Percentiles rank a stretch among this genome's conserved stretches.
Conservation (phyloP, 768 basidiomycete species). For the Boletus vinaceobasis region DNA sequence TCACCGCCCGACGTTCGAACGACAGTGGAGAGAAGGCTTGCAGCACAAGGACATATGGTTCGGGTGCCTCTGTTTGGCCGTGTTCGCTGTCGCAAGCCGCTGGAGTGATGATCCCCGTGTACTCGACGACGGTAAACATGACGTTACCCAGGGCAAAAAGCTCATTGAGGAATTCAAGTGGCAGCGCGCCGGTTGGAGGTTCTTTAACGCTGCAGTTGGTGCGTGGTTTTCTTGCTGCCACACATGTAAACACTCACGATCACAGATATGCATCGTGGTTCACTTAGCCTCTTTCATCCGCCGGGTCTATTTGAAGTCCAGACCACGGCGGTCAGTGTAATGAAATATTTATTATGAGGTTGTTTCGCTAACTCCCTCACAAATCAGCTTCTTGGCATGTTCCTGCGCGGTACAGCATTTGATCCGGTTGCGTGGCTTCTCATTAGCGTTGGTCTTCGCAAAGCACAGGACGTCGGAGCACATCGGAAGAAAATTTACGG, state of each 20-base stretch:
- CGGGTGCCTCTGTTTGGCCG: constrained; percentile 51
- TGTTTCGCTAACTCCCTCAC: constrained; percentile 6
- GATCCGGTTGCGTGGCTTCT: constrained; percentile 54
- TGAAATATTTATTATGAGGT: background rate
- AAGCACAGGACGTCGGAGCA: constrained; percentile 73
- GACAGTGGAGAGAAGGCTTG: constrained; percentile 52
- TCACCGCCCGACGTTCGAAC: constrained; percentile 67
- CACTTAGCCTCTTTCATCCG: constrained; percentile 52
- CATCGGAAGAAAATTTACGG: constrained; percentile 63
- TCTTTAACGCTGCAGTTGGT: constrained; percentile 57
- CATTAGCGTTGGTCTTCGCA: constrained; percentile 52
- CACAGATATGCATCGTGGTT: constrained; percentile 49
- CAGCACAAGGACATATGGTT: constrained; percentile 60
- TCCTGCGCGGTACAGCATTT: constrained; percentile 47
- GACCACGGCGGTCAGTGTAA: constrained; percentile 44
- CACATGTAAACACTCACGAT: constrained; percentile 3
- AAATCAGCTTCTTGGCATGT: constrained; percentile 51
- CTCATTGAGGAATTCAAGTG: constrained; percentile 38
- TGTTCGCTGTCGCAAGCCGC: constrained; percentile 70
- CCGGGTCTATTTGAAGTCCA: constrained; percentile 63
- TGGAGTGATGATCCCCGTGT: constrained; percentile 64
- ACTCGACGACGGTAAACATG: constrained; percentile 33
- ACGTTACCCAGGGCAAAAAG: constrained; percentile 18
- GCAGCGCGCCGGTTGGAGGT: constrained; percentile 58
- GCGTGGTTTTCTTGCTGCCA: constrained; percentile 10